Conservation (phyloP, 768 basidiomycete species). For the Lactarius quietus region DNA sequence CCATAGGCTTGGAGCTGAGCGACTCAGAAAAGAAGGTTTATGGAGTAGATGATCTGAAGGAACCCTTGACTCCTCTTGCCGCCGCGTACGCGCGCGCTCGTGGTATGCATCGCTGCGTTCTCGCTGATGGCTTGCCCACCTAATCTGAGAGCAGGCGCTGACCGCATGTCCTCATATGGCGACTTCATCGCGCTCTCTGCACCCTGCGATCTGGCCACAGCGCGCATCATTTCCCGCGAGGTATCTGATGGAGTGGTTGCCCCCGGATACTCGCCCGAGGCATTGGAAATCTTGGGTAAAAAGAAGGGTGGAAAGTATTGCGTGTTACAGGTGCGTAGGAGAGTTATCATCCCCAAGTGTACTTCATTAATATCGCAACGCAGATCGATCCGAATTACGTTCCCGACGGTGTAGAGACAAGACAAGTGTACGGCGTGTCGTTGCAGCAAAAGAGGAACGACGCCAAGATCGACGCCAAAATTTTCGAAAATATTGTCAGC, state of each 20-base stretch:
- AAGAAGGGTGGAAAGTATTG: slow-evolving; percentile 99
- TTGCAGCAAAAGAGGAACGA: slow-evolving; percentile 91
- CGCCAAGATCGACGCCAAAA: slow-evolving; percentile 71
- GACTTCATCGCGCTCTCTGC: slow-evolving; percentile 97
- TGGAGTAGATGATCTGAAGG: slow-evolving; percentile 93
- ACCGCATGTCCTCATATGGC: slow-evolving; percentile 99
- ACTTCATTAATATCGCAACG: not conserved
- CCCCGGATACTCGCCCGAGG: slow-evolving; percentile 84
- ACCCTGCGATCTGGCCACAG: slow-evolving; percentile 90
- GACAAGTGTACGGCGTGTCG: slow-evolving; percentile 91
- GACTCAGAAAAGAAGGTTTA: slow-evolving; percentile 91
- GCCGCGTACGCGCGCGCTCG: slow-evolving; percentile 94
- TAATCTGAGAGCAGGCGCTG: slow-evolving; percentile 60
- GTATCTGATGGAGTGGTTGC: slow-evolving; percentile 99
- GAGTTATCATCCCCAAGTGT: not conserved
- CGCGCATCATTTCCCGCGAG: slow-evolving; percentile 96
- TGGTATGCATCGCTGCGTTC: slow-evolving; percentile 42
- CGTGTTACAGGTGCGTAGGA: slow-evolving; percentile 70
- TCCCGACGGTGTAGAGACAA: slow-evolving; percentile 81
- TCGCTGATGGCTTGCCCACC: slow-evolving; percentile 1
- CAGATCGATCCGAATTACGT: slow-evolving; percentile 87
- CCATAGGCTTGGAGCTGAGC: slow-evolving; percentile 80
- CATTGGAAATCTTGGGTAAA: slow-evolving; percentile 85
- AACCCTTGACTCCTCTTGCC: slow-evolving; percentile 83
- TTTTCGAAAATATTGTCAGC: slow-evolving; percentile 88